phyloP scores from a whole-genome alignment of 306 rosid genomes.

The Citrullus amarus region DNA sequence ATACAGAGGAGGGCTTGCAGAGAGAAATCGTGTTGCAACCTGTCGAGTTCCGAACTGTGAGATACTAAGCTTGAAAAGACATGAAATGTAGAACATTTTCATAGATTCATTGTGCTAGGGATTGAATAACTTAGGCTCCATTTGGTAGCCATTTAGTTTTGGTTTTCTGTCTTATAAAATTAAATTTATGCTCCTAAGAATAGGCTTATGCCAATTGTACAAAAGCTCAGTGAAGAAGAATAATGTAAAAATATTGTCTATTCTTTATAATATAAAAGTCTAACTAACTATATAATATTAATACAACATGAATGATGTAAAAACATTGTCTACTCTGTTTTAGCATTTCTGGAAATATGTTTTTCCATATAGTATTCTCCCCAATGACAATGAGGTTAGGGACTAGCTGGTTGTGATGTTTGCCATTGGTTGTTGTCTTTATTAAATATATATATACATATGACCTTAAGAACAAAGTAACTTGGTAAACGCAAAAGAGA shows the following conservation, averaged over 20 bases:
- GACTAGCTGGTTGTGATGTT: no score
- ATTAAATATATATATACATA: no score
- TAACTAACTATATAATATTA: neutral
- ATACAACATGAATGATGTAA: neutral
- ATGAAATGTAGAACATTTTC: neutral
- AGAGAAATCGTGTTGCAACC: conserved; percentile 90
- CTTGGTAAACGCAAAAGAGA: no score
- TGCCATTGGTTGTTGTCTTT: no score
- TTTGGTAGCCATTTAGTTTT: no score
- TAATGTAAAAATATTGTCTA: neutral
- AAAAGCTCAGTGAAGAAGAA: neutral
- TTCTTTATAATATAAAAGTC: neutral
- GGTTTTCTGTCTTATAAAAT: no score
- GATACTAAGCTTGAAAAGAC: neutral
- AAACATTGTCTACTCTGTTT: no score
- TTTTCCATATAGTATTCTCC: no score
- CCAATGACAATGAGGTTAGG: no score
- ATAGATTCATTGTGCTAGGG: neutral
- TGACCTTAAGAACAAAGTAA: no score
- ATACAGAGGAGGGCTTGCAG: conserved; percentile 76
- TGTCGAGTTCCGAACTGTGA: conserved; percentile 17
- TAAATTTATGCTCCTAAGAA: neutral
- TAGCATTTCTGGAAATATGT: no score
- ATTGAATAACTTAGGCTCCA: neutral
- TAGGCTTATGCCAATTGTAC: neutral